Conservation (phyloP, 2,329 filamentous ascomycete genomes). For the Aspergillus costaricaensis region DNA sequence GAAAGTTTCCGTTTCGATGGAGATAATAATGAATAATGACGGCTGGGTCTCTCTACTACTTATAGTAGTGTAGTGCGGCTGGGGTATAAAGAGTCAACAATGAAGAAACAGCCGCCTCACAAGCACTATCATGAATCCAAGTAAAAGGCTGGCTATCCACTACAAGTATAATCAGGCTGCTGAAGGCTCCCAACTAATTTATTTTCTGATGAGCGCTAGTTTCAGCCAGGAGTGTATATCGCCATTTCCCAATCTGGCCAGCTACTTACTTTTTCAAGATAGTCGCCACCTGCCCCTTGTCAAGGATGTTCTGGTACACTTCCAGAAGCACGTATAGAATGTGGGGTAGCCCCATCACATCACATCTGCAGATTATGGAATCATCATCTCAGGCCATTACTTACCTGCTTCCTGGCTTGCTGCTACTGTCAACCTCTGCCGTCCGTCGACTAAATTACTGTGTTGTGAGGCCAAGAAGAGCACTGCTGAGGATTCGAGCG, state of each 20-base stretch:
- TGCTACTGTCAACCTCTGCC: background rate
- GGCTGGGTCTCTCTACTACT: background rate
- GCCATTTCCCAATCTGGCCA: background rate
- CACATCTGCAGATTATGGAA: background rate
- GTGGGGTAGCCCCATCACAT: background rate
- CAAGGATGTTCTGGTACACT: background rate
- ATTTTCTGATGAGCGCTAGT: background rate
- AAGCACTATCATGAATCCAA: too few species aligned
- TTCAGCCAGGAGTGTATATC: background rate
- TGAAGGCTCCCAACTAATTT: too few species aligned
- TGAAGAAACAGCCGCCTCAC: background rate
- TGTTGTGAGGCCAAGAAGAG: slow-evolving; percentile 12
- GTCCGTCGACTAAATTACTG: background rate
- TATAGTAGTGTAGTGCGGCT: background rate
- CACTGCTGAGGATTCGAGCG: slow-evolving; percentile 13
- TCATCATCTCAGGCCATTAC: background rate
- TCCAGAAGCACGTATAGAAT: background rate
- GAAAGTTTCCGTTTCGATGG: slow-evolving; percentile 13
- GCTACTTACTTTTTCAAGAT: background rate
- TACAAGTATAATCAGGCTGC: too few species aligned
- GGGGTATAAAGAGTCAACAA: background rate
- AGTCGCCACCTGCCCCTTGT: background rate
- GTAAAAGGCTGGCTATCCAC: too few species aligned
- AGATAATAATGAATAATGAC: background rate
- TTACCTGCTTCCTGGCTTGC: background rate